Evolutionary conservation across 2,329 filamentous ascomycete species (phyloP), one percentile per base, ranked within the genome.

Genomic region (Diaporthe citrichinensis): DNA sequence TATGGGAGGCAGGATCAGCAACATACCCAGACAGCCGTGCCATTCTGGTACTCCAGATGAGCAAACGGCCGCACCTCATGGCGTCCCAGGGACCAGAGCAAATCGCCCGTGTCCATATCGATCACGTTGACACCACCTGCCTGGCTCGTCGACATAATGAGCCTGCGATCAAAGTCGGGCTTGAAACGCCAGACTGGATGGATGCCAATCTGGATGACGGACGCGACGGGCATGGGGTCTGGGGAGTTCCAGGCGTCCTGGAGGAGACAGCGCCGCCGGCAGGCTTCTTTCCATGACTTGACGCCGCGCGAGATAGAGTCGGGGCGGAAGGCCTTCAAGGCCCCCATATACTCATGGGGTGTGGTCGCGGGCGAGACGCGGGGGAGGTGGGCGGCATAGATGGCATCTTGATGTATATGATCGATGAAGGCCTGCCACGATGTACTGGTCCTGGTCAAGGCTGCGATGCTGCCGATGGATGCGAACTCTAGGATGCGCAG

Each of bases 31-130:
- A 86, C 85, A 2, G 83, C 85, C 67, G 83, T 85, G 15, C 86
- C 86, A 78, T 87, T 83, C 74, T 87, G 82, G 72, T 88, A 88
- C 72, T 88, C 86, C 15, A 88, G 78, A 79, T 87, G 86, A 1
- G 86, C 86, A 73, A 84, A 87, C 6, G 84, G 82, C 17, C 85
- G 81, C 44, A 87, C 86, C 0, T 81, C 80, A 15, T 83, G 76
- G 31, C 78, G 73, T 15, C 80, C 79, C 28, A 79, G 58, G 20
- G 72, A 74, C 84, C 85, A 88, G 8, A 88, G 78, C 23, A 83
- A 78, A 5, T 77, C 75, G 15, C 85, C 86, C 23, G 82, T 82
- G 61, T 88, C 86, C 84, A 88, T 87, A 76, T 86, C 85, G 7
- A 84, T 86, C 55, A 88, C 86, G 71, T 84, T 83, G 51, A 88